A percentile compares a stretch with the other conserved stretches of the same genome.
phyloP scores from a whole-genome alignment of 768 basidiomycete genomes.

The Erythrobasidium yunnanense region DNA sequence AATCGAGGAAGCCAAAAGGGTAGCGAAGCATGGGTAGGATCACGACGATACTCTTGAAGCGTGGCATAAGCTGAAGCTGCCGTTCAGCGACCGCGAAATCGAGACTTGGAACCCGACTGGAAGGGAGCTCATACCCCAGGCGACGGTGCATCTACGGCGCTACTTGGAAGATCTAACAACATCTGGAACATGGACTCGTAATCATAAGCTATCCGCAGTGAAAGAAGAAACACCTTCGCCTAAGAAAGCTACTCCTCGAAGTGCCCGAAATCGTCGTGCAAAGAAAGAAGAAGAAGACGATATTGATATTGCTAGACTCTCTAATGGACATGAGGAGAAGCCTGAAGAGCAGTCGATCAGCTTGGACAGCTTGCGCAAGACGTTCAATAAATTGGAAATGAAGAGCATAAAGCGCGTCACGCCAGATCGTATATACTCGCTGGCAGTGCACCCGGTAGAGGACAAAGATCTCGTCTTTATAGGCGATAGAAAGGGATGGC shows the following conservation, averaged over 20 bases:
- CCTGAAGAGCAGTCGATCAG: conserved; percentile 2
- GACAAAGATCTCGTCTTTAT: conserved; percentile 42
- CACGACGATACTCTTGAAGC: background rate
- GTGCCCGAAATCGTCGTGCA: background rate
- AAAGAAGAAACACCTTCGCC: background rate
- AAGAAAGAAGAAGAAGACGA: conserved; percentile 24
- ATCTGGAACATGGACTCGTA: conserved; percentile 2
- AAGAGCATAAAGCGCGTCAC: conserved; percentile 40
- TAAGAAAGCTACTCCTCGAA: background rate
- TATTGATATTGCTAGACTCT: conserved; percentile 28
- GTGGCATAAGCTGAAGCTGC: background rate
- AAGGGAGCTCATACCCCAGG: background rate
- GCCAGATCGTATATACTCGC: conserved; percentile 43
- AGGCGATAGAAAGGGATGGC: conserved; percentile 42
- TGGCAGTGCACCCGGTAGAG: conserved; percentile 42
- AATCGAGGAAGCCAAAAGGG: background rate
- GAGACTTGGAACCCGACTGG: conserved; percentile 26
- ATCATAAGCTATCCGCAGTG: background rate
- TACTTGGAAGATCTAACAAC: background rate
- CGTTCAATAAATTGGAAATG: conserved; percentile 38
- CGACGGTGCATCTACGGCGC: background rate
- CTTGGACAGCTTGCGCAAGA: conserved; percentile 33
- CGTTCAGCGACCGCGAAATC: conserved; percentile 22
- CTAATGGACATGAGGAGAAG: conserved; percentile 16
- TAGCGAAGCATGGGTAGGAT: conserved; percentile 12